Base-by-base conservation (phyloP, 306 rosid species). In the Vigna angularis region DNA sequence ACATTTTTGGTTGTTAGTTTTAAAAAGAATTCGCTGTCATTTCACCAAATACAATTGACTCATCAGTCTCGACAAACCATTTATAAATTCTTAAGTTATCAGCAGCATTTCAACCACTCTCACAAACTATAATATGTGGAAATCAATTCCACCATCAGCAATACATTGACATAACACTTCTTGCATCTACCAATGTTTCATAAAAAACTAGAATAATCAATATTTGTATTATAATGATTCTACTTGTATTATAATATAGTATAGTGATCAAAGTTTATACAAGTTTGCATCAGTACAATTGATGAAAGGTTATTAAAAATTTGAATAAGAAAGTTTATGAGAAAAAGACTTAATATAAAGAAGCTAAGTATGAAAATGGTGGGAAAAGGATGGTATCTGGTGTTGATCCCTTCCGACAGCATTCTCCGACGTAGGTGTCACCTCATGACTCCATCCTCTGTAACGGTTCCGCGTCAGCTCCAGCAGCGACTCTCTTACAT, bases 401-500 rank as follows among this genome's bases (percentile, higher is more conserved):
- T 80, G 79, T 72, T 85, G 87, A 74, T 91, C 93, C 32, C 74
- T 82, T 52, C 38, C 66, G 9, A 71, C 30, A 14, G 74, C 86
- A 70, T 82, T 84, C 16, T 90, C 94, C 6, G 86, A 22, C 3
- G 79, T 59, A 11, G 77, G 50, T 20, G 75, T 78, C 78, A 83
- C 86, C 80, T 92, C 91, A 13, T 79, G 49, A 62, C 10, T 81
- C 85, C 85, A 69, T 14, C 85, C 90, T 85, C 81, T 73, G 1
- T 70, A 77, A 59, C 91, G 87, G 61, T 87, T 87, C 77, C 93
- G n/a, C 32, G 90, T 95, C 10, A 95, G 83, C 78, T 92, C 98
- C 28, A 93, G 73, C 61, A 95, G 59, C 0, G 93, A 91, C 66
- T 95, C 93, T 49, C 93, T 93, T 47, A 90, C 89, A 75, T 93